Evolutionary conservation across 345 rosid species (phyloP).

Genomic region (Reutealis trisperma): DNA sequence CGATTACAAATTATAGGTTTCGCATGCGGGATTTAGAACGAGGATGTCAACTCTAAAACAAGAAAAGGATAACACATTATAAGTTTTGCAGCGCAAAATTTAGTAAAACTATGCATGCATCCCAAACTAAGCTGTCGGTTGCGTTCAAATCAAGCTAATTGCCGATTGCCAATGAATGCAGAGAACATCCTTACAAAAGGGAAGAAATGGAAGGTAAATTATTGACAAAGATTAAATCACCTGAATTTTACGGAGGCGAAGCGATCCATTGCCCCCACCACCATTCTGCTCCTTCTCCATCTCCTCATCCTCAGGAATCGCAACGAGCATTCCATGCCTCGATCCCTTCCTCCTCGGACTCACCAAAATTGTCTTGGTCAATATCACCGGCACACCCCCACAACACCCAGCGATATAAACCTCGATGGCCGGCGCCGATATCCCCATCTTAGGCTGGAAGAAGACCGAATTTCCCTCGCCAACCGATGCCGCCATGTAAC

Average conservation of each 20-base stretch:
- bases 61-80: no score
- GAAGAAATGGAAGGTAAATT: not conserved
- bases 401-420: slow-evolving; percentile 89
- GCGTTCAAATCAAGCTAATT: not conserved
- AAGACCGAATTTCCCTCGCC: slow-evolving; percentile 48
- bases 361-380: slow-evolving; percentile 73
- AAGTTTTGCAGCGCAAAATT: no score
- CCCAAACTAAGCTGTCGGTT: not conserved
- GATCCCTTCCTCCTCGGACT: slow-evolving; percentile 67
- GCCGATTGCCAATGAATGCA: no score
- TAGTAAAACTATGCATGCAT: no score
- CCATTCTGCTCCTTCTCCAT: slow-evolving; percentile 45
- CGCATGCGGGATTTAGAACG: no score
- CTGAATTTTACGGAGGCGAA: slow-evolving; percentile 51
- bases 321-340: slow-evolving; percentile 57
- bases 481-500: slow-evolving; percentile 54
- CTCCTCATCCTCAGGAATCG: slow-evolving; percentile 92
- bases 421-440: slow-evolving; percentile 72
- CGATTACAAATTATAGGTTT: not conserved
- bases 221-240: slow-evolving; percentile 28
- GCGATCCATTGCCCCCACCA: slow-evolving; percentile 28
- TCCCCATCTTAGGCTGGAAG: slow-evolving; percentile 60
- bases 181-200: no score
- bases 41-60: no score
- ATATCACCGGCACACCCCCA: slow-evolving; percentile 78